phyloP scores from a whole-genome alignment of 306 rosid genomes.

The Quercus bicolor region DNA sequence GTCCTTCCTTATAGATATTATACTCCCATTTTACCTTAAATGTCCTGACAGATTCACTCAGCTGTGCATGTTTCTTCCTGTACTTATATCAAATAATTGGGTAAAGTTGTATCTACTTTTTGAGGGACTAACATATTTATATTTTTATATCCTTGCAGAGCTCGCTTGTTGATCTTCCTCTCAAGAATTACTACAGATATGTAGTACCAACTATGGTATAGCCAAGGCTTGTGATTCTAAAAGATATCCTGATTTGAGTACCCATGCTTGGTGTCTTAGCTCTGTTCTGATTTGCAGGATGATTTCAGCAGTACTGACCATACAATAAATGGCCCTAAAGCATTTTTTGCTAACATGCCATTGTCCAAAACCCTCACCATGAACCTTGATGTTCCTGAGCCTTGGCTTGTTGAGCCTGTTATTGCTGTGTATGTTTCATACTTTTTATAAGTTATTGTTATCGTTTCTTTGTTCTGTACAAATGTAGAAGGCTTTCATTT shows the following conservation, averaged over 20 bases:
- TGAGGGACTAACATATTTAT: constrained; percentile 17
- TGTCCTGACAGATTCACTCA: not conserved
- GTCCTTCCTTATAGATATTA: not conserved
- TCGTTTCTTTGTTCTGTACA: constrained; percentile 7
- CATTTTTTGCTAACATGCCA: constrained; percentile 97
- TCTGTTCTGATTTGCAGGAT: constrained; percentile 62
- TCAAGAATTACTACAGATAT: constrained; percentile 96
- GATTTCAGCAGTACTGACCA: constrained; percentile 77
- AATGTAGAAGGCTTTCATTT: not conserved
- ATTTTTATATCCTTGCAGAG: constrained; percentile 61
- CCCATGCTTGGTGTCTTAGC: constrained; percentile 32
- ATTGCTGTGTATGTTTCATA: constrained; percentile 70
- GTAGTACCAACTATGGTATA: constrained; percentile 86
- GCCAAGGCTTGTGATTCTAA: constrained; percentile 7
- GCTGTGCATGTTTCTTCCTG: not conserved
- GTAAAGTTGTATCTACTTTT: not conserved
- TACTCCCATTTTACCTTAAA: not conserved
- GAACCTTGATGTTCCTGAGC: constrained; percentile 99
- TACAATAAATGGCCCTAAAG: constrained; percentile 87
- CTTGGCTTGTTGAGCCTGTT: constrained; percentile 98
- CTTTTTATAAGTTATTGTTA: constrained; percentile 1
- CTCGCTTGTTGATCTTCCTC: constrained; percentile 96
- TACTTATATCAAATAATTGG: not conserved
- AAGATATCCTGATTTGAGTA: constrained; percentile 6
- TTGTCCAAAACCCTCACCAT: constrained; percentile 92